Evolutionary conservation across 2,329 filamentous ascomycete species (phyloP).

Genomic region (Monosporascus sp.): DNA sequence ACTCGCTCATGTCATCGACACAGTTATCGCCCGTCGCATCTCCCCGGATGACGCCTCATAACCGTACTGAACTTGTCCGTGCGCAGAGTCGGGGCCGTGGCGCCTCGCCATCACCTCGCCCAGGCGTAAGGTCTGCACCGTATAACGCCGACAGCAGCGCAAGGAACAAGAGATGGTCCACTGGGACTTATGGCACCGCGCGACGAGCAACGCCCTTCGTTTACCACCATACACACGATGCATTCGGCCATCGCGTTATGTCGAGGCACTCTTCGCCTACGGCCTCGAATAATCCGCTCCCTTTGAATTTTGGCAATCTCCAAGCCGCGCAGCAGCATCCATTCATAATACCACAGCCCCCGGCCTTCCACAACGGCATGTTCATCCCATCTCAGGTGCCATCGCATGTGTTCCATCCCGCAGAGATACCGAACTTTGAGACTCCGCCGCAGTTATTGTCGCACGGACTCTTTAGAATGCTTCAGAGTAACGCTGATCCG

Average conservation of each 20-base stretch:
- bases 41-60: constrained; percentile 58
- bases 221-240: constrained; percentile 56
- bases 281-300: constrained; percentile 40
- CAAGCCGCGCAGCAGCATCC: constrained; percentile 51
- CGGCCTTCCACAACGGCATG: constrained; percentile 54
- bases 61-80: constrained; percentile 55
- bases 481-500: constrained; percentile 69
- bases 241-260: constrained; percentile 53
- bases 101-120: constrained; percentile 66
- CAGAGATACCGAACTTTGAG: constrained; percentile 48
- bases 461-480: constrained; percentile 66
- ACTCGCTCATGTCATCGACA: constrained; percentile 65
- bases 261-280: constrained; percentile 48
- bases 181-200: constrained; percentile 61
- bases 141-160: constrained; percentile 61
- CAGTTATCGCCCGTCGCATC: constrained; percentile 69
- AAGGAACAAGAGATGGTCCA: constrained; percentile 72
- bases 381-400: constrained; percentile 49
- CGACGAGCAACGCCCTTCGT: constrained; percentile 56
- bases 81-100: constrained; percentile 59
- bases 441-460: constrained; percentile 60
- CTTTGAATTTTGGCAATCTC: constrained; percentile 50
- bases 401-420: constrained; percentile 43
- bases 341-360: constrained; percentile 48
- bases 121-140: constrained; percentile 61